phyloP scores from a whole-genome alignment of 345 rosid species.

The Melastoma malabathricum region DNA sequence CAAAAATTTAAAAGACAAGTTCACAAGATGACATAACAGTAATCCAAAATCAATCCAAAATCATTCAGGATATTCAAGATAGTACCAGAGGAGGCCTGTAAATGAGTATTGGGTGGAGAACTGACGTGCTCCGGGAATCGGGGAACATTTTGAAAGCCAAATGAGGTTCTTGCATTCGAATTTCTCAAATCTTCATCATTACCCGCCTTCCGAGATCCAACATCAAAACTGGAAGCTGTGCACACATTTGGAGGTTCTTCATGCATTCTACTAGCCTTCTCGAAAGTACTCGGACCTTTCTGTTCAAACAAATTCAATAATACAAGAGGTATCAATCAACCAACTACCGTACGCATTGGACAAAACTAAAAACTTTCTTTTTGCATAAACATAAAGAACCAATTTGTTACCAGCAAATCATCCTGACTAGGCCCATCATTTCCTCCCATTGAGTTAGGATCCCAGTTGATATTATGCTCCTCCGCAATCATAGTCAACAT shows the following conservation, averaged over 20 bases:
- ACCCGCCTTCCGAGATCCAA: slow-evolving; percentile 9
- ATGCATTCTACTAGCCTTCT: slow-evolving; percentile 14
- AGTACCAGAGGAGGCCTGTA: slow-evolving; percentile 7
- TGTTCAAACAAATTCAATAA: slow-evolving; percentile 17
- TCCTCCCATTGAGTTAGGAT: slow-evolving; percentile 45
- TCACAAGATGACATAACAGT: neutral
- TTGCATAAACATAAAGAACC: neutral
- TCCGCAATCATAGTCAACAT: slow-evolving; percentile 59
- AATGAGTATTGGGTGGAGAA: slow-evolving; percentile 3
- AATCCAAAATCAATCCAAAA: neutral
- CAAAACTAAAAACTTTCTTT: too few species aligned
- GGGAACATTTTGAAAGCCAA: slow-evolving; percentile 15
- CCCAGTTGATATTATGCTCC: slow-evolving; percentile 74
- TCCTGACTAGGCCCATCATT: slow-evolving; percentile 32
- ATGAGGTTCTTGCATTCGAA: slow-evolving; percentile 20
- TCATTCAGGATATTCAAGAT: too few species aligned
- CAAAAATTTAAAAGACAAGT: neutral
- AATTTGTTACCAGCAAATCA: slow-evolving; percentile 38
- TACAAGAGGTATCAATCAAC: neutral
- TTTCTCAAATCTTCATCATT: slow-evolving; percentile 7
- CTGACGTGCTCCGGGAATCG: neutral
- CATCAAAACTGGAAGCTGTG: slow-evolving; percentile 9
- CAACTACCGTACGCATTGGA: too few species aligned
- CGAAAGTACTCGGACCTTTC: slow-evolving; percentile 51
- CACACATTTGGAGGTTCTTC: slow-evolving; percentile 23